Evolutionary conservation across 352 stramenopile species (phyloP).

Genomic region (Elongisporangium prolatum): DNA sequence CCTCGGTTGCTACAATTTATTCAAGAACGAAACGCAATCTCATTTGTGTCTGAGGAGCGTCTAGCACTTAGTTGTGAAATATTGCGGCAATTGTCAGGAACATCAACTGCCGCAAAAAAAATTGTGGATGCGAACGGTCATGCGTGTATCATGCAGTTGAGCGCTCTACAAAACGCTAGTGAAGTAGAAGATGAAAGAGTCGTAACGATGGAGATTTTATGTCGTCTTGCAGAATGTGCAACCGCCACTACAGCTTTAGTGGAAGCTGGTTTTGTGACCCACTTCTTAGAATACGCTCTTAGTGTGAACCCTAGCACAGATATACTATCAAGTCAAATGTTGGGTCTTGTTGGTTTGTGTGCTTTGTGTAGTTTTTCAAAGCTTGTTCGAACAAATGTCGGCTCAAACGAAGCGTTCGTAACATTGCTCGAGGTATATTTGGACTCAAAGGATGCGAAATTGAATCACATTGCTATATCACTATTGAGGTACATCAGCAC

Average conservation of each 20-base stretch:
- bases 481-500: slow-evolving; percentile 29
- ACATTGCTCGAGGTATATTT: slow-evolving; percentile 24
- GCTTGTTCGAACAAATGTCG: slow-evolving; percentile 23
- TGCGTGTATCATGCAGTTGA: slow-evolving; percentile 34
- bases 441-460: neutral
- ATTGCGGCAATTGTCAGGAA: slow-evolving; percentile 33
- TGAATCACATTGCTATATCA: slow-evolving; percentile 19
- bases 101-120: slow-evolving; percentile 18
- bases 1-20: slow-evolving; percentile 40
- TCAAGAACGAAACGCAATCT: slow-evolving; percentile 22
- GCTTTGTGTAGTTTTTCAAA: slow-evolving; percentile 31
- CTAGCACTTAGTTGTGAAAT: slow-evolving; percentile 39
- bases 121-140: slow-evolving; percentile 42
- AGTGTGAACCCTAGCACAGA: neutral
- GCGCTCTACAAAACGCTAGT: slow-evolving; percentile 15
- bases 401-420: slow-evolving; percentile 20
- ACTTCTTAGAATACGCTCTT: neutral
- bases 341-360: slow-evolving; percentile 28
- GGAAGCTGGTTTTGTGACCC: neutral
- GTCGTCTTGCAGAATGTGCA: slow-evolving; percentile 24
- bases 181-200: slow-evolving; percentile 7
- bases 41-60: slow-evolving; percentile 25
- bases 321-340: neutral
- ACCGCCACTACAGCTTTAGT: neutral
- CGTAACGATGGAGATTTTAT: slow-evolving; percentile 41